Evolutionary conservation across 345 rosid species (phyloP).

Genomic region (Syzygium oleosum): DNA sequence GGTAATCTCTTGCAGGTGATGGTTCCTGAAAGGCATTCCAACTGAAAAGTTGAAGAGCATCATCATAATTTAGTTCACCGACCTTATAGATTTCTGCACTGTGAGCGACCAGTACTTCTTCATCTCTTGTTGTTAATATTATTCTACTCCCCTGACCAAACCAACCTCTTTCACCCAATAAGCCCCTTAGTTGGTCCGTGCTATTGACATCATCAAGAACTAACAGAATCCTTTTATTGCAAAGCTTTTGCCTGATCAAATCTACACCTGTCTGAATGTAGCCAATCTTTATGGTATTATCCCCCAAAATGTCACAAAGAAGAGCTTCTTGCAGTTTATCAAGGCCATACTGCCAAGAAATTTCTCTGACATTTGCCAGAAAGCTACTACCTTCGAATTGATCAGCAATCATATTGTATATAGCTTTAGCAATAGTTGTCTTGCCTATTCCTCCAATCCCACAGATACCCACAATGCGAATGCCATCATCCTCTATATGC

Average conservation of each 20-base stretch:
- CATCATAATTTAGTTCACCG: background rate
- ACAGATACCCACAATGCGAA: background rate
- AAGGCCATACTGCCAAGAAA: background rate
- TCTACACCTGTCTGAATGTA: background rate
- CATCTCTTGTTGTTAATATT: conserved; percentile 8
- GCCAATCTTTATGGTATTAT: background rate
- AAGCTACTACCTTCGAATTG: conserved; percentile 32
- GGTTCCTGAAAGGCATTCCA: conserved; percentile 2
- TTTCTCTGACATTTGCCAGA: conserved; percentile 29
- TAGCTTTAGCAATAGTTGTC: conserved; percentile 15
- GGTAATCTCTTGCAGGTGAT: background rate
- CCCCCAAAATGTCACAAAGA: conserved; percentile 3
- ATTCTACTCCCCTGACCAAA: conserved; percentile 14
- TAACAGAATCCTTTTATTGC: conserved; percentile 2
- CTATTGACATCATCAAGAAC: conserved; percentile 22
- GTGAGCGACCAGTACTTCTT: background rate
- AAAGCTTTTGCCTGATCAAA: background rate
- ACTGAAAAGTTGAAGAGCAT: conserved; percentile 13
- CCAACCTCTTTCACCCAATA: conserved; percentile 2
- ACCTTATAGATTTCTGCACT: conserved; percentile 1
- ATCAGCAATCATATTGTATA: conserved; percentile 7
- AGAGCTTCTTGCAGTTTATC: conserved; percentile 9
- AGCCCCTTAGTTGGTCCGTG: background rate
- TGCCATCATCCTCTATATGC: background rate
- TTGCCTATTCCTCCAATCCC: conserved; percentile 10